Base-by-base conservation (phyloP, 140 eudicot species). In the Anethum foeniculum region DNA sequence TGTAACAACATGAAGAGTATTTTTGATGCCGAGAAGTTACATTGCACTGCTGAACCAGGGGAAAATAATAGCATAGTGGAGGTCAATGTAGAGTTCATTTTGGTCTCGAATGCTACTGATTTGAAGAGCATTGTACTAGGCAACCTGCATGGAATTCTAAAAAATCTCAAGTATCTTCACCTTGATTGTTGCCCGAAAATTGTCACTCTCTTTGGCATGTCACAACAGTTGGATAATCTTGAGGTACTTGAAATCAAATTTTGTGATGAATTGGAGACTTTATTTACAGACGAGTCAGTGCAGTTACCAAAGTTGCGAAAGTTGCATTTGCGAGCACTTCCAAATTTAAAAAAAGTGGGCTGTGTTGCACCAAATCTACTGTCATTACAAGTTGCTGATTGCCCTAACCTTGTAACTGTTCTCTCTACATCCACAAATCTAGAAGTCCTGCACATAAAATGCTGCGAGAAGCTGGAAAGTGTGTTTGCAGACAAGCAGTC, bases 181-280 rank as follows among this genome's bases (percentile, higher is more conserved):
- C 73, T 84, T 23, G 86, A 84, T 30, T 62, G 86, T 54, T 84
- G 83, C 44, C 86, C 84, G 3, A 39, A 46, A 27, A 80, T 84
- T 69, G 27, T 75, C 13, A 8, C 28, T 13, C 73, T 84, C 8
- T 75, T 84, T n/a, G 7, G 36, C 38, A 41, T 60, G 54, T 62
- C 86, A 54, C 58, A 34, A 7, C 38, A 75, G 44, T 77, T 48
- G 10, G 52, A 60, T 27, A 79, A 52, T 28, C 87, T 84, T 13
- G 25, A 71, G 69, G 75, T 54, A 39, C 79, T 84, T 52, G 79
- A 84, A 62, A 49, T 80, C 21, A 81, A 80, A 38, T 84, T 84
- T 48, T 84, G 87, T 49, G 87, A 80, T 15, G 49, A 76, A 41
- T 34, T 84, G 67, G 32, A 76, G 83, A 80, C 56, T 18, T 30